Evolutionary conservation across 768 basidiomycete genomes (phyloP).

Genomic region (Pleurotus tuber-regium): DNA sequence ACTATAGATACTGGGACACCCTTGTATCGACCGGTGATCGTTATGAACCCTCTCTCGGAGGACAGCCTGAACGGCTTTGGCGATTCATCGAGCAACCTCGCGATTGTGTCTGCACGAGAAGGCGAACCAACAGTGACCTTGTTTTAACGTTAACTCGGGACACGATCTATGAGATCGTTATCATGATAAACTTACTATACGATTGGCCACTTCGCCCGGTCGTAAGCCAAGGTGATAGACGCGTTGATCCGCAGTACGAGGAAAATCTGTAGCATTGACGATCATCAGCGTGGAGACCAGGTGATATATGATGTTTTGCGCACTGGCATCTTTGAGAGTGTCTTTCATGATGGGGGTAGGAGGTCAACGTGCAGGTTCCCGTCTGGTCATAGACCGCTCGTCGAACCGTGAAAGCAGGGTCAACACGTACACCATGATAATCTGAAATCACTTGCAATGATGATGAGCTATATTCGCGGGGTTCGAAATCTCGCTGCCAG

Average conservation of each 20-base stretch:
- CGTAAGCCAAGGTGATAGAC: conserved; percentile 80
- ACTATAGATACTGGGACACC: conserved; percentile 67
- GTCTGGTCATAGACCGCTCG: not conserved
- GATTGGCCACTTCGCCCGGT: conserved; percentile 77
- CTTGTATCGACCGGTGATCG: conserved; percentile 65
- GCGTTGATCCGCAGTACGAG: conserved; percentile 66
- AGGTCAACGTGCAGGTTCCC: not conserved
- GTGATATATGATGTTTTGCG: conserved; percentile 24
- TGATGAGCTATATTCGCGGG: not conserved
- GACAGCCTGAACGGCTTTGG: conserved; percentile 59
- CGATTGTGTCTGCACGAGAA: conserved; percentile 61
- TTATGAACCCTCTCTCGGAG: conserved; percentile 76
- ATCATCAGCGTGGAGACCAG: not conserved
- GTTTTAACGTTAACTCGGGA: not conserved
- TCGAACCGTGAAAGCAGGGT: not conserved
- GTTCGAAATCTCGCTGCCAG: not conserved
- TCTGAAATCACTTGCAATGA: no score
- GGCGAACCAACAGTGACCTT: conserved; percentile 77
- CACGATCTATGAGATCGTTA: conserved; percentile 4
- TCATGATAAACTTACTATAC: conserved; percentile 49
- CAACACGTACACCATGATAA: not conserved
- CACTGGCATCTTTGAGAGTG: conserved; percentile 64
- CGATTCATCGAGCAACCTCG: conserved; percentile 55
- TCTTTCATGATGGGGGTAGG: conserved; percentile 49
- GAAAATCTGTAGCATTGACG: conserved; percentile 57